Evolutionary conservation across 129 eudicot species (phyloP), one percentile per base, ranked within the genome.

Genomic region (Flaveria ramosissima): DNA sequence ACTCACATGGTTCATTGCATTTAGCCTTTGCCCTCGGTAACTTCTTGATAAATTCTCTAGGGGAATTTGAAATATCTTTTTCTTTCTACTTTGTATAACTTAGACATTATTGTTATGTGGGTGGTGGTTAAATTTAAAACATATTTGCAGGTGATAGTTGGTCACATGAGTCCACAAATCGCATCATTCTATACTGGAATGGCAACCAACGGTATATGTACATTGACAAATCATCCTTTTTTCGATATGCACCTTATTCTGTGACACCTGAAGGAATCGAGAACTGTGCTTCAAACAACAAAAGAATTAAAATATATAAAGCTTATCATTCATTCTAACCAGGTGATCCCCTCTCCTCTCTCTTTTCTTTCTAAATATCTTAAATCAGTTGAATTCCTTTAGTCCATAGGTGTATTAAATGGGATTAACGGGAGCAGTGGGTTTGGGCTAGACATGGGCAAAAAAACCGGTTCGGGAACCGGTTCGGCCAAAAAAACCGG

Each of bases 21-120:
- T 77, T 93, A 59, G 83, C 98, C 71, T 92, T 93, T 32, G 98
- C 98, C 19, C 90, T 93, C 51, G 98, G 98, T 93, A 90, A 81
- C 67, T 68, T 67, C 6, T 69, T 30, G 5, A 30, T 30, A 43
- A 8, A 8, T 43, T 43, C 47, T 43, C 47, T 43, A 2, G 12
- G 47, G 47, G 45, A 15, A 23, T 41, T n/a, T 23, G 16, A 42
- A 48, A 3, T 3, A 19, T 14, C 68, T 2, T 9, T 23, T 4
- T 19, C 19, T 65, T 48, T 76, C 32, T 19, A 3, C 10, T 19
- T 68, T 45, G 43, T 10, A 24, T n/a, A 24, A 11, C n/a, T 60
- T 60, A 60, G 8, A 24, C 19, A 30, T 14, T 26, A 62, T 27
- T 30, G 36, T 30, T 74, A 21, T 69, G 26, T 48, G 39, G 43